phyloP scores from a whole-genome alignment of 768 basidiomycete species.

The Strobilomyces confusus region DNA sequence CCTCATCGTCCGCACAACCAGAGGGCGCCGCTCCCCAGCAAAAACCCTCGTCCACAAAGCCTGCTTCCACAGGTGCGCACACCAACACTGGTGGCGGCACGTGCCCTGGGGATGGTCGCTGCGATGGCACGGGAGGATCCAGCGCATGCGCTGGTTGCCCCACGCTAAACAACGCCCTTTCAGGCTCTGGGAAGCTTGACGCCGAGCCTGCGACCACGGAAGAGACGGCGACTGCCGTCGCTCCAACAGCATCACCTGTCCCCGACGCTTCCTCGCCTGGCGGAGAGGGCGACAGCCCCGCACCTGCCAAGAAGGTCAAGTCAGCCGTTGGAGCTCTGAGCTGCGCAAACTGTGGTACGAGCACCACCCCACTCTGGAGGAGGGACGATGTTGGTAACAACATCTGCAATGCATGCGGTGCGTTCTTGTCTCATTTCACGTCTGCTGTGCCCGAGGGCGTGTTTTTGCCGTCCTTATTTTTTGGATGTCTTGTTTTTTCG shows the following conservation, averaged over 20 bases:
- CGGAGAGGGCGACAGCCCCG: slow-evolving; percentile 28
- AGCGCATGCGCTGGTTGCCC: slow-evolving; percentile 94
- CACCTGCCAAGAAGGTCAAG: slow-evolving; percentile 31
- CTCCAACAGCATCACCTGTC: slow-evolving; percentile 26
- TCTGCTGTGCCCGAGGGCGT: slow-evolving; percentile 23
- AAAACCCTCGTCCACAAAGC: slow-evolving; percentile 28
- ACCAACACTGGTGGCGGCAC: slow-evolving; percentile 49
- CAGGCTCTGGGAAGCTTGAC: slow-evolving; percentile 40
- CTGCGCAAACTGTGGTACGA: slow-evolving; percentile 87
- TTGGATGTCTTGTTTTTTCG: slow-evolving; percentile 14
- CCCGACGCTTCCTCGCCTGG: slow-evolving; percentile 35
- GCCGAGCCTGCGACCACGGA: slow-evolving; percentile 31
- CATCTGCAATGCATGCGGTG: slow-evolving; percentile 94
- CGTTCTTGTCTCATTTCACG: slow-evolving; percentile 34
- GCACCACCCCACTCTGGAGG: slow-evolving; percentile 87
- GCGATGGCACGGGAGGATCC: slow-evolving; percentile 95
- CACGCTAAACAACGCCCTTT: slow-evolving; percentile 85
- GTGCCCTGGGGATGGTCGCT: slow-evolving; percentile 98
- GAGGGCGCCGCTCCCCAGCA: slow-evolving; percentile 25
- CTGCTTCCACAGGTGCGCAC: slow-evolving; percentile 31
- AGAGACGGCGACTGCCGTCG: slow-evolving; percentile 17
- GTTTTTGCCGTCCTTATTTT: slow-evolving; percentile 13
- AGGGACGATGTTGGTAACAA: slow-evolving; percentile 89
- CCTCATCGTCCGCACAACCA: slow-evolving; percentile 24
- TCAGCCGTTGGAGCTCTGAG: slow-evolving; percentile 67